Evolutionary conservation across 192 early-diverging fungal species (phyloP), one percentile per base, ranked within the genome.

Genomic region (Podila epicladia): DNA sequence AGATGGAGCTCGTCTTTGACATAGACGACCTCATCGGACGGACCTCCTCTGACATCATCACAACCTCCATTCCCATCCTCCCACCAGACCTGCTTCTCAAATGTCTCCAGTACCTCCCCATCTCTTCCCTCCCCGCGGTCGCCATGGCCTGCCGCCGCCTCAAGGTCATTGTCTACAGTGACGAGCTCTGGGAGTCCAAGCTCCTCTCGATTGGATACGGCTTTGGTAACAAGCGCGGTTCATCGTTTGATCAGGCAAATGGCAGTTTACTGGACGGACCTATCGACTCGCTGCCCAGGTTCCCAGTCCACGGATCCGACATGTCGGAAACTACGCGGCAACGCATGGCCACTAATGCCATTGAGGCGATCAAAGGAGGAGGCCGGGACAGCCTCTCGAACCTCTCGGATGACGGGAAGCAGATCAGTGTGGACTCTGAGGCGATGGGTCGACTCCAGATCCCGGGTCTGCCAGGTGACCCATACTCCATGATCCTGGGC

Each of bases 81-180:
- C 87, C 87, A 67, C 86, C 87, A 13, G 80, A 90, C 66, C 45
- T 88, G 11, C 69, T 87, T 1, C 69, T 87, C 69, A 70, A 74
- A 65, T 85, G 87, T 45, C 65, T 90, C 22, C 55, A 71, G 15
- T 82, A 85, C 69, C 64, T 90, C 2, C 87, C 89, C 19, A 70
- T 89, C 29, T 64, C 82, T 24, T 71, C 86, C 12, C 57, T 88
- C 12, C 77, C 88, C 3, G 84, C 79, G 38, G 77, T 84, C 48
- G 93, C 94, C 1, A 71, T 85, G 64, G 87, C 84, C 29, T 92
- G 90, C 33, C 86, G 94, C 37, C 87, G 93, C 1, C 89, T 92
- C 73, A 95, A 95, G 74, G 91, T 95, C 49, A 85, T 95, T 35
- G 88, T 84, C 20, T 94, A 94, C 82, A 88, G 89, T 33, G 93